These are phyloP conservation scores for Alternaria brassicicola DNA, from an alignment of 2,329 filamentous ascomycete genomes.

Conservation along the genomic window DNA sequence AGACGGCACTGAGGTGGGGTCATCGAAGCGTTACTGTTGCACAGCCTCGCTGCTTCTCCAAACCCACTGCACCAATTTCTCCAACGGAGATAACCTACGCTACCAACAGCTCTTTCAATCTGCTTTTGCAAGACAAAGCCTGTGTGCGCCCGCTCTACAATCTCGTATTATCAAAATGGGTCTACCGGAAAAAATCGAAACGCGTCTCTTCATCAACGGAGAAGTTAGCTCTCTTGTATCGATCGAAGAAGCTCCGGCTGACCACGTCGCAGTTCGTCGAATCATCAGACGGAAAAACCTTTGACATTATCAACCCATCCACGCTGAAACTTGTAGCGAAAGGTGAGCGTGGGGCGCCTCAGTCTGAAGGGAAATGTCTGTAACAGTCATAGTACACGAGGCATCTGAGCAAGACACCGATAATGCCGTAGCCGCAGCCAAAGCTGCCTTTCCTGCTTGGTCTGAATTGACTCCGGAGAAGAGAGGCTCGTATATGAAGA, in stretches of 20 bases:
- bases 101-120: neutral
- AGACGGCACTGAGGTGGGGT: constrained; percentile 20
- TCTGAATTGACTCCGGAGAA: constrained; percentile 51
- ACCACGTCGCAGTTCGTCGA: constrained; percentile 34
- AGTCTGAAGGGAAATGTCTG: neutral
- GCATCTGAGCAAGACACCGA: constrained; percentile 62
- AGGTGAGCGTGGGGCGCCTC: constrained; percentile 57
- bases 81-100: neutral
- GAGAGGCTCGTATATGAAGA: constrained; percentile 48
- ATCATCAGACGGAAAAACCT: constrained; percentile 42
- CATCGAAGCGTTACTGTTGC: neutral
- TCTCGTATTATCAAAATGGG: constrained; percentile 27
- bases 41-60: constrained; percentile 4
- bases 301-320: constrained; percentile 79
- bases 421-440: constrained; percentile 70
- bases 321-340: constrained; percentile 83
- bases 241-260: neutral
- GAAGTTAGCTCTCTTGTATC: constrained; percentile 24
- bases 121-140: neutral
- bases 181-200: constrained; percentile 40
- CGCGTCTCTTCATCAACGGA: constrained; percentile 46
- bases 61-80: neutral
- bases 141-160: neutral
- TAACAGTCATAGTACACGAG: constrained; percentile 47
- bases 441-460: constrained; percentile 77